Percentiles rank a stretch among this genome's conserved stretches.
Evolutionary conservation across 352 stramenopile genomes (phyloP).

Genomic region (Aphanomyces euteiches): DNA sequence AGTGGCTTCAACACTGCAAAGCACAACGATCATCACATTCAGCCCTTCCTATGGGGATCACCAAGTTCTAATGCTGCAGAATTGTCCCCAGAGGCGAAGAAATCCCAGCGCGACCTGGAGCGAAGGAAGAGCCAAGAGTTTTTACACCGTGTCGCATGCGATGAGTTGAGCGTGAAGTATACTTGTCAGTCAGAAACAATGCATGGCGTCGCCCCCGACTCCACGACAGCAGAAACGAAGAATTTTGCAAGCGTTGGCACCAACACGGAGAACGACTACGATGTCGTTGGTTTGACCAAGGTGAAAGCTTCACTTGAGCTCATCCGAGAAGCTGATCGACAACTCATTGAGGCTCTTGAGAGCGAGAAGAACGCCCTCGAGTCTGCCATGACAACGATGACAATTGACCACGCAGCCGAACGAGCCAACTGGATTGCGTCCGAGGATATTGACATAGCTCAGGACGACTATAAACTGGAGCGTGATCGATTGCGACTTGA

Average conservation of each 20-base stretch:
- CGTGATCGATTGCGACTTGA: too few relatives aligned
- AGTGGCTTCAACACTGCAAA: too few relatives aligned
- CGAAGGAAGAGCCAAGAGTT: not conserved
- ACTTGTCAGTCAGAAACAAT: not conserved
- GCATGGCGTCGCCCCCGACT: not conserved
- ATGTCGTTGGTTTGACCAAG: not conserved
- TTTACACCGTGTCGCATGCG: slow-evolving; percentile 3
- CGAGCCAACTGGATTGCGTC: not conserved
- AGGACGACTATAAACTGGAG: too few relatives aligned
- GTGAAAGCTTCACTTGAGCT: not conserved
- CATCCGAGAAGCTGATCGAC: slow-evolving; percentile 2
- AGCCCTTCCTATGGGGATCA: too few relatives aligned
- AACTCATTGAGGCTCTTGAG: not conserved
- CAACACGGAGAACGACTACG: slow-evolving; percentile 13
- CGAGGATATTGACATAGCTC: too few relatives aligned
- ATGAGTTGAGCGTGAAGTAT: not conserved
- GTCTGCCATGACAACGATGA: not conserved
- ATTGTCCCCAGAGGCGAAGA: too few relatives aligned
- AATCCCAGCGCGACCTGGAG: not conserved
- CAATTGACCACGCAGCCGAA: not conserved
- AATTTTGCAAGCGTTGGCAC: not conserved
- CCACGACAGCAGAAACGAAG: not conserved
- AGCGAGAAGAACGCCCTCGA: not conserved
- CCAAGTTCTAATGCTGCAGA: too few relatives aligned
- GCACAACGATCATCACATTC: too few relatives aligned